Evolutionary conservation across 202 grass and related monocot genomes (phyloP).

Genomic region (Schoenoplectus tabernaemontani): DNA sequence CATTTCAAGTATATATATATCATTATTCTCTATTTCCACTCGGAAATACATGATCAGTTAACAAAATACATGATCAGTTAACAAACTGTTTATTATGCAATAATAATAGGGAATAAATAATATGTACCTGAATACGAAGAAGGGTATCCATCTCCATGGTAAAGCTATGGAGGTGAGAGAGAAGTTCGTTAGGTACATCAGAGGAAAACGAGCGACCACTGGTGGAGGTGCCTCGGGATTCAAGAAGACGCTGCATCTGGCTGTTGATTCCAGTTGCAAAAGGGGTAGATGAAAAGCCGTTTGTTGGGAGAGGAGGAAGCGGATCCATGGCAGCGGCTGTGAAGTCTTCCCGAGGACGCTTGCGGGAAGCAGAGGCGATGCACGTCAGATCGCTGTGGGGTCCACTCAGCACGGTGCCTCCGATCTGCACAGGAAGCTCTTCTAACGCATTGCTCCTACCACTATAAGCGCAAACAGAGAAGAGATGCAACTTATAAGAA

Average conservation of each 20-base stretch:
- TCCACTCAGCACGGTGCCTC: constrained; percentile 31
- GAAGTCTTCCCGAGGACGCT: neutral
- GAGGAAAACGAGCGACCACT: neutral
- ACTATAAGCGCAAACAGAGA: constrained; percentile 12
- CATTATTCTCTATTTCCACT: neutral
- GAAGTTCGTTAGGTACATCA: constrained; percentile 13
- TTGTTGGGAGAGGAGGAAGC: neutral
- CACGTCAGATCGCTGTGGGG: constrained; percentile 29
- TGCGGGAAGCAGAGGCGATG: constrained; percentile 17
- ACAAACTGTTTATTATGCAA: neutral
- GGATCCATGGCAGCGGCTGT: neutral
- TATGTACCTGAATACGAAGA: neutral
- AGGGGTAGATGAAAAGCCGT: neutral
- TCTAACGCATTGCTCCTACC: neutral
- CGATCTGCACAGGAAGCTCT: neutral
- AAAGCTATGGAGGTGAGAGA: constrained; percentile 26
- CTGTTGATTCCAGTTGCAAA: neutral
- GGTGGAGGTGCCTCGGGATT: neutral
- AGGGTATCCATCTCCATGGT: constrained; percentile 27
- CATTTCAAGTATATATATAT: neutral
- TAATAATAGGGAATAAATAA: neutral
- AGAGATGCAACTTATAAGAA: neutral
- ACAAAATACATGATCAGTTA: too few species aligned
- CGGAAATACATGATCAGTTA: too few species aligned
- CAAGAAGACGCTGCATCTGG: neutral